phyloP scores from a whole-genome alignment of 2,329 filamentous ascomycete species.

The Phyllosticta citribraziliensis region DNA sequence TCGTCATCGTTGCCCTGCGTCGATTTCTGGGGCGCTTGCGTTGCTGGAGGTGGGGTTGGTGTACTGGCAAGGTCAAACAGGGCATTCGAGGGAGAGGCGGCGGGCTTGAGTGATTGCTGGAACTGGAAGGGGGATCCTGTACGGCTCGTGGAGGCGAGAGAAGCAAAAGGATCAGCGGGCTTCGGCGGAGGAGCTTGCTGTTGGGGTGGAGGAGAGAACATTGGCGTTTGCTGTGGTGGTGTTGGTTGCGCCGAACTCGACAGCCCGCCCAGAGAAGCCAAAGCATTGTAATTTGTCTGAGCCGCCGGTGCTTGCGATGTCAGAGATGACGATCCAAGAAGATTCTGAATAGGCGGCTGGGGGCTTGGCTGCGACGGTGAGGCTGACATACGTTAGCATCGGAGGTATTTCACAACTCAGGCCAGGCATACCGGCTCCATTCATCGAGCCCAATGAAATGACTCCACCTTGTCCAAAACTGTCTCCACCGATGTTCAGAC shows the following conservation, averaged over 20 bases:
- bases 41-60: slow-evolving; percentile 8
- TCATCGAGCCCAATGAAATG: slow-evolving; percentile 63
- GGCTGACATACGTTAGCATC: slow-evolving; percentile 1
- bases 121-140: slow-evolving; percentile 41
- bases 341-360: slow-evolving; percentile 46
- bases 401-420: not conserved
- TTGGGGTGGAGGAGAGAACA: slow-evolving; percentile 28
- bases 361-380: slow-evolving; percentile 28
- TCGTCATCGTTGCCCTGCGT: slow-evolving; percentile 71
- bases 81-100: slow-evolving; percentile 19
- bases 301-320: slow-evolving; percentile 34
- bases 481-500: slow-evolving; percentile 63
- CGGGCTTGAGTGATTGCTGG: slow-evolving; percentile 32
- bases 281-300: slow-evolving; percentile 48
- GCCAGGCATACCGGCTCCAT: slow-evolving; percentile 22
- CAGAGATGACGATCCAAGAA: slow-evolving; percentile 39
- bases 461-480: slow-evolving; percentile 66
- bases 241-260: slow-evolving; percentile 27
- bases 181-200: slow-evolving; percentile 24
- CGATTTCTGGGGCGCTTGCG: slow-evolving; percentile 12
- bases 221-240: slow-evolving; percentile 35
- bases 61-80: slow-evolving; percentile 27
- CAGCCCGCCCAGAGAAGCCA: slow-evolving; percentile 41
- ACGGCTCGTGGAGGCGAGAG: slow-evolving; percentile 43
- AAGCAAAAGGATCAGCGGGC: slow-evolving; percentile 51